Percentiles rank a stretch among this genome's conserved stretches.
Conservation (phyloP, 495 filamentous ascomycete species). For the Glonium stellatum region DNA sequence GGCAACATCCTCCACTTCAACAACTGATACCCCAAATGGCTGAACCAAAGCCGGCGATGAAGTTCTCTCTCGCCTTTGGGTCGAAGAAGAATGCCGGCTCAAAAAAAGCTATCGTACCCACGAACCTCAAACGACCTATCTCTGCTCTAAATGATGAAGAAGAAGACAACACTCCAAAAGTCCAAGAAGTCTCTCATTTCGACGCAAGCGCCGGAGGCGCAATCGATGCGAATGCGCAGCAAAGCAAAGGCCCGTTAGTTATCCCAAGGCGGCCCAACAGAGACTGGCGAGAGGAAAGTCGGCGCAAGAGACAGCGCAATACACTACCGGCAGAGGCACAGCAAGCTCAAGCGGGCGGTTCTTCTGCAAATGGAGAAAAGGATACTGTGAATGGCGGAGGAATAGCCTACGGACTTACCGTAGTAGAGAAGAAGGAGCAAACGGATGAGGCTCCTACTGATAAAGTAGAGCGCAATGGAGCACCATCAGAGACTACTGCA, state of each 20-base stretch:
- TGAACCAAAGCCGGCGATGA: slow-evolving; percentile 12
- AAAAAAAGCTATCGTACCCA: slow-evolving; percentile 2
- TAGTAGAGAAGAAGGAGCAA: slow-evolving; percentile 8
- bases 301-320: slow-evolving; percentile 5
- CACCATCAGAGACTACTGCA: background rate
- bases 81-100: slow-evolving; percentile 9
- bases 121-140: slow-evolving; percentile 12
- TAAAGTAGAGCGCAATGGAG: background rate
- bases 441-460: background rate
- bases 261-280: slow-evolving; percentile 19
- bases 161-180: slow-evolving; percentile 1
- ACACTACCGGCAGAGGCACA: background rate
- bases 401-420: slow-evolving; percentile 14
- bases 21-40: background rate
- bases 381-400: background rate
- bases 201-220: slow-evolving; percentile 19
- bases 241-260: slow-evolving; percentile 3
- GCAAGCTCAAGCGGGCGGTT: background rate
- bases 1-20: background rate
- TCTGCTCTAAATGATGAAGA: slow-evolving; percentile 22
- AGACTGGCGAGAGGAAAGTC: slow-evolving; percentile 14
- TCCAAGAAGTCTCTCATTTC: slow-evolving; percentile 15
- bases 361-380: background rate
- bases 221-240: slow-evolving; percentile 6
- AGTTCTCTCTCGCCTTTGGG: slow-evolving; percentile 17